Conservation (phyloP, 1,284 basidiomycete species). For the Volvariella surrecta region DNA sequence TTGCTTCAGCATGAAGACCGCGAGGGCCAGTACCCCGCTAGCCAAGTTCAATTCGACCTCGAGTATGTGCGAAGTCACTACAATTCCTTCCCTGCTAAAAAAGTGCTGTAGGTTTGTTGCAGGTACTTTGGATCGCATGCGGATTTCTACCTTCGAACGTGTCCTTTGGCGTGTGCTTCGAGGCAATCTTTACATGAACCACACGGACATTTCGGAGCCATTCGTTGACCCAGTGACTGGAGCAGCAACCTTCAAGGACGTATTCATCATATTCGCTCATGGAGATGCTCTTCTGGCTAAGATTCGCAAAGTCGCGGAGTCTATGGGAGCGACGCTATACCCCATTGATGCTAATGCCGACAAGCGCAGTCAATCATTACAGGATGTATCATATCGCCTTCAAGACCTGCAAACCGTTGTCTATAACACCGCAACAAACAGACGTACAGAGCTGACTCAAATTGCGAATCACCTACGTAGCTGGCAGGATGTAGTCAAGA, state of each 20-base stretch:
- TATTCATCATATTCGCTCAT: conserved; percentile 99
- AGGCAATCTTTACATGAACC: conserved; percentile 99
- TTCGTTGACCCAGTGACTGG: conserved; percentile 85
- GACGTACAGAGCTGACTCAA: conserved; percentile 79
- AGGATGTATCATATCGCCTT: conserved; percentile 82
- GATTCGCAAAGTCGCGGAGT: conserved; percentile 97
- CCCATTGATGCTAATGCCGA: conserved; percentile 93
- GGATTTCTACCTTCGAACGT: conserved; percentile 92
- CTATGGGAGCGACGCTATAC: conserved; percentile 96
- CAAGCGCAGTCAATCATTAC: conserved; percentile 85
- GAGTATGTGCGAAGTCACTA: conserved; percentile 46
- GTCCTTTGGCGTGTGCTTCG: conserved; percentile 97
- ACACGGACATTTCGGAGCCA: conserved; percentile 91
- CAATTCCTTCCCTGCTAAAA: conserved; percentile 6
- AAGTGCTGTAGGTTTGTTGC: conserved; percentile 75
- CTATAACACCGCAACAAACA: conserved; percentile 83
- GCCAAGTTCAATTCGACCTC: conserved; percentile 70
- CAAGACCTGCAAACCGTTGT: conserved; percentile 91
- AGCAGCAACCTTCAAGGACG: conserved; percentile 88
- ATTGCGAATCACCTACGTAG: conserved; percentile 82
- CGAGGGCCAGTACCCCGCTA: conserved; percentile 55
- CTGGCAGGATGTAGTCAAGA: conserved; percentile 92
- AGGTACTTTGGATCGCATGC: conserved; percentile 91
- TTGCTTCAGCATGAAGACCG: conserved; percentile 87
- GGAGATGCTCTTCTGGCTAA: conserved; percentile 90